These are phyloP conservation scores for Amaranthus palmeri DNA, from an alignment of 148 eudicot genomes.

Conservation along the genomic window DNA sequence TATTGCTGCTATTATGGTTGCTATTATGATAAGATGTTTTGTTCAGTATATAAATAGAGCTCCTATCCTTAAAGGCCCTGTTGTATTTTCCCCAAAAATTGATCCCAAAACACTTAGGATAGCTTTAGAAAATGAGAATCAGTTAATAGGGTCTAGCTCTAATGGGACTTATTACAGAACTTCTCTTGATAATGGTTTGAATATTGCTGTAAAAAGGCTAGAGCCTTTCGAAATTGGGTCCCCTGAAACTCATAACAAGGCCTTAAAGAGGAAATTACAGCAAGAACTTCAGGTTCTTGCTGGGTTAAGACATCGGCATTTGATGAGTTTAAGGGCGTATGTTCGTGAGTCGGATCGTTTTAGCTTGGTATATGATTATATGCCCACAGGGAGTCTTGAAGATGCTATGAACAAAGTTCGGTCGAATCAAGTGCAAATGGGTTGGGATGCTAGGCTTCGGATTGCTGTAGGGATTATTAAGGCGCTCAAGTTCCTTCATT, in stretches of 20 bases:
- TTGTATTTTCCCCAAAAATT: constrained; percentile 74
- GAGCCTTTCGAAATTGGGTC: constrained; percentile 44
- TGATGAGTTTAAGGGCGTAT: constrained; percentile 83
- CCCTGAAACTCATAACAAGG: constrained; percentile 32
- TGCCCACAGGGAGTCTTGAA: constrained; percentile 68
- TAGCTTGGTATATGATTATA: constrained; percentile 63
- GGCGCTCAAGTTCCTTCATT: constrained; percentile 76
- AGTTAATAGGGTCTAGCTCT: constrained; percentile 52
- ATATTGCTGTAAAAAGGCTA: constrained; percentile 70
- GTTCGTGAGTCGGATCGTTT: constrained; percentile 48
- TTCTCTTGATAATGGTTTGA: constrained; percentile 66
- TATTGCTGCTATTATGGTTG: constrained; percentile 45
- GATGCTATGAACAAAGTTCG: constrained; percentile 63
- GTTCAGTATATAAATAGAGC: constrained; percentile 43
- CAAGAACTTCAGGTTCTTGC: constrained; percentile 63
- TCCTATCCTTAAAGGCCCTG: constrained; percentile 77
- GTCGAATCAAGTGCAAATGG: constrained; percentile 51
- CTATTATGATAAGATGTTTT: constrained; percentile 48
- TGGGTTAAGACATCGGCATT: constrained; percentile 59
- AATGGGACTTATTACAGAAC: constrained; percentile 59
- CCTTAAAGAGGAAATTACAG: constrained; percentile 54
- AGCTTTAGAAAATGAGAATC: constrained; percentile 54
- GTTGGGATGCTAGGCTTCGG: constrained; percentile 72
- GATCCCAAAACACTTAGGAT: constrained; percentile 49
- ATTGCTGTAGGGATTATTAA: constrained; percentile 81